phyloP scores from a whole-genome alignment of 2,329 filamentous ascomycete species.

The Colletotrichum falcatum region DNA sequence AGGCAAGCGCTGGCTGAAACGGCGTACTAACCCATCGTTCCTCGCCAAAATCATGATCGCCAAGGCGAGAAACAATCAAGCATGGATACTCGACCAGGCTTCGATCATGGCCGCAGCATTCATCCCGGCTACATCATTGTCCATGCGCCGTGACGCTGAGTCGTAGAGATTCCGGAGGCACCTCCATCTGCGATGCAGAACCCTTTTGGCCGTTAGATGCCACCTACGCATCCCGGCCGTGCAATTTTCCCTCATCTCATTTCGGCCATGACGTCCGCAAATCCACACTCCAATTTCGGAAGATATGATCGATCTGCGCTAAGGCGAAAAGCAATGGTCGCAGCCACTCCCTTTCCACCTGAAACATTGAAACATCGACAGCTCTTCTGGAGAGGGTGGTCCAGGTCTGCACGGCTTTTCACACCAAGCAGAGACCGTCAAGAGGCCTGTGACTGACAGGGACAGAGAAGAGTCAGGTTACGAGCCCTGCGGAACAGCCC shows the following conservation, averaged over 20 bases:
- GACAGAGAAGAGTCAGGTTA: conserved; percentile 17
- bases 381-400: conserved; percentile 27
- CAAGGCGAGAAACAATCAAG: conserved; percentile 20
- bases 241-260: conserved; percentile 27
- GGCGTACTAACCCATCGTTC: not conserved
- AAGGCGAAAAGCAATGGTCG: conserved; percentile 30
- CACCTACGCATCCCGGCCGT: not conserved
- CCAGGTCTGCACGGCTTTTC: conserved; percentile 23
- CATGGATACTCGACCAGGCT: conserved; percentile 25
- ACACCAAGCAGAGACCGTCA: not conserved
- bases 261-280: conserved; percentile 38
- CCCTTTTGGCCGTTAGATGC: conserved; percentile 11
- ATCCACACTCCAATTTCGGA: conserved; percentile 39
- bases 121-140: too few relatives aligned
- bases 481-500: conserved; percentile 15
- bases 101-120: conserved; percentile 9
- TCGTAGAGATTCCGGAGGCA: not conserved
- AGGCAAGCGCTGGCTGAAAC: not conserved
- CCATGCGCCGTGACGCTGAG: conserved; percentile 12
- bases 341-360: conserved; percentile 34
- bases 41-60: not conserved
- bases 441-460: conserved; percentile 8
- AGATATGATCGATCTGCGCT: conserved; percentile 40
- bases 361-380: conserved; percentile 40
- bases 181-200: not conserved